phyloP scores from a whole-genome alignment of 2,329 filamentous ascomycete species.

The Penicillium sp. region DNA sequence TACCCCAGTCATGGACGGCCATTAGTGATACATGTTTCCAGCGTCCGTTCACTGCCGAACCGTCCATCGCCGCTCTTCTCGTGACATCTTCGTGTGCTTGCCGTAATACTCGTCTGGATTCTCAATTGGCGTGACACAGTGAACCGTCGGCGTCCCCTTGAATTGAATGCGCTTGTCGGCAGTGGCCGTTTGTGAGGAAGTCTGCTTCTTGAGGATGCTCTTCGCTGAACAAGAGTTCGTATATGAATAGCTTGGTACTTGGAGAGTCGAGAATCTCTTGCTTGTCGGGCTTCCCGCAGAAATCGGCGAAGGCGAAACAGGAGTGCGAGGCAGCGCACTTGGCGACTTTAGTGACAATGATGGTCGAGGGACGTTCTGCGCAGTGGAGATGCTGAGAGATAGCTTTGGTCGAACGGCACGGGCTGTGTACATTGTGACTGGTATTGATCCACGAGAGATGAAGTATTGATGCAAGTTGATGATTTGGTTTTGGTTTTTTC shows the following conservation, averaged over 20 bases:
- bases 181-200: constrained; percentile 16
- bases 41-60: constrained; percentile 33
- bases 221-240: constrained; percentile 45
- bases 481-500: constrained; percentile 5
- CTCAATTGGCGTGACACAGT: constrained; percentile 49
- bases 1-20: background rate
- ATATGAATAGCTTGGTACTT: constrained; percentile 43
- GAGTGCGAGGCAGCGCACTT: constrained; percentile 39
- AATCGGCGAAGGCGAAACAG: constrained; percentile 45
- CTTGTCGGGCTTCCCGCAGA: constrained; percentile 41
- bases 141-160: constrained; percentile 42
- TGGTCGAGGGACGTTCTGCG: constrained; percentile 35
- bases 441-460: background rate
- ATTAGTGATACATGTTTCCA: constrained; percentile 4
- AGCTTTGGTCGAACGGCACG: constrained; percentile 45
- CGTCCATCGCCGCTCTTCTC: constrained; percentile 47
- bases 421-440: constrained; percentile 40
- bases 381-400: constrained; percentile 44
- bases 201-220: constrained; percentile 48
- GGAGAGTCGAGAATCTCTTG: constrained; percentile 42
- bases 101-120: constrained; percentile 49
- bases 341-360: constrained; percentile 46
- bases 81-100: constrained; percentile 44
- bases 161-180: constrained; percentile 44
- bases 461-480: constrained; percentile 2